A percentile compares a stretch with the other conserved stretches of the same genome.
These are phyloP conservation scores for Chrysosporium queenslandicum DNA, from an alignment of 2,329 filamentous ascomycete species.

Conservation along the genomic window DNA sequence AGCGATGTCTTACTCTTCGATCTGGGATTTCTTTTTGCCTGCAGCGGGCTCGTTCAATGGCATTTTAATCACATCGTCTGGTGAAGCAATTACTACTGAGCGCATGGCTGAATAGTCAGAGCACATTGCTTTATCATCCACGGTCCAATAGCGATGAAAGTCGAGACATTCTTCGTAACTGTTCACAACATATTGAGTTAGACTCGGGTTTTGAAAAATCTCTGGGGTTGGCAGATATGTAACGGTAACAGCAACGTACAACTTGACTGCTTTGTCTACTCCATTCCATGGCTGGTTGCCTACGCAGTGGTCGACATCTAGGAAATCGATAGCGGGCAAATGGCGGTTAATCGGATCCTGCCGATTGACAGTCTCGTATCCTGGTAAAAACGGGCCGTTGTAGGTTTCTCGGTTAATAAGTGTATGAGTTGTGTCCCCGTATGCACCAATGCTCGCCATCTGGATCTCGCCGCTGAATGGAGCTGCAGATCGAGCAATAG, in stretches of 20 bases:
- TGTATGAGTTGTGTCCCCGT: constrained; percentile 83
- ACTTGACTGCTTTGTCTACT: constrained; percentile 53
- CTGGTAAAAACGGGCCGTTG: constrained; percentile 64
- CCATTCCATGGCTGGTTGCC: constrained; percentile 89
- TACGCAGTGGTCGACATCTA: constrained; percentile 84
- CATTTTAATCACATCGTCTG: constrained; percentile 82
- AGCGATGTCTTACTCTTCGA: constrained; percentile 58
- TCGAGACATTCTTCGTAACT: constrained; percentile 75
- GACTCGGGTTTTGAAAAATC: neutral
- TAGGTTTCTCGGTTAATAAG: constrained; percentile 63
- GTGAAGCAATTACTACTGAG: constrained; percentile 74
- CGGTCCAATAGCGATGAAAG: constrained; percentile 92
- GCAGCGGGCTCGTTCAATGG: constrained; percentile 87
- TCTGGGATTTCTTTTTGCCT: constrained; percentile 79
- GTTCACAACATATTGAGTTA: neutral
- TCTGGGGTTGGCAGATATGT: neutral
- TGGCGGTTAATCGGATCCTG: constrained; percentile 36
- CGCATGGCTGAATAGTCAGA: constrained; percentile 80
- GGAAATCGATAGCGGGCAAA: constrained; percentile 56
- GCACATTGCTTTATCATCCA: constrained; percentile 80
- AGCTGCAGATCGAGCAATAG: constrained; percentile 42
- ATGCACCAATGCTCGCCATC: constrained; percentile 68
- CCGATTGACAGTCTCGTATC: constrained; percentile 49
- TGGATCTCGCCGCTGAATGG: constrained; percentile 51
- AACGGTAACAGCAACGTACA: constrained; percentile 27